Evolutionary conservation across 768 basidiomycete genomes (phyloP).

Genomic region (Pholiota molesta): DNA sequence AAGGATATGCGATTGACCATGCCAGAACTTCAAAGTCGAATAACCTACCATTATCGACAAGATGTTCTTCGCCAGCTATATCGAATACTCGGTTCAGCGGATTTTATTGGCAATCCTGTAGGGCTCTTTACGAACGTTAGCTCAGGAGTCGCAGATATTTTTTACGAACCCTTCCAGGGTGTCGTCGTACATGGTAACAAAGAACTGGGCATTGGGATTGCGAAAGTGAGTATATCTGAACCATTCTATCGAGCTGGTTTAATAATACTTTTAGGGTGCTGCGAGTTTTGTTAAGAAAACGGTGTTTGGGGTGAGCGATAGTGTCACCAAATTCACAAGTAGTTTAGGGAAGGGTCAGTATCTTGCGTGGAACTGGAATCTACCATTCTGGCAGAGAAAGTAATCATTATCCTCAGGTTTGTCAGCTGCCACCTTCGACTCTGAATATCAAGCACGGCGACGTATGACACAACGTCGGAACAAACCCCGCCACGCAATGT

Average conservation of each 20-base stretch:
- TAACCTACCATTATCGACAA: conserved; percentile 91
- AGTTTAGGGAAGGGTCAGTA: conserved; percentile 89
- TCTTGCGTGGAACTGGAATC: background rate
- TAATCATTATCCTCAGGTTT: conserved; percentile 54
- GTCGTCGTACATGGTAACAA: conserved; percentile 96
- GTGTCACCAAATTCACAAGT: conserved; percentile 97
- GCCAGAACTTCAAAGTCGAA: conserved; percentile 82
- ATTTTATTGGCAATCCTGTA: conserved; percentile 95
- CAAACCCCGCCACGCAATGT: conserved; percentile 96
- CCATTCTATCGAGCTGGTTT: background rate
- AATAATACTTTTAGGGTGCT: conserved; percentile 64
- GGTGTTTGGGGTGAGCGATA: conserved; percentile 94
- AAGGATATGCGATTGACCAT: conserved; percentile 91
- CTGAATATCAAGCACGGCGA: conserved; percentile 90
- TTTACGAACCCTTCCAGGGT: conserved; percentile 97
- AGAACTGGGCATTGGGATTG: conserved; percentile 92
- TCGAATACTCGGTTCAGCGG: conserved; percentile 96
- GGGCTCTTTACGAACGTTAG: conserved; percentile 98
- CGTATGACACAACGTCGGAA: conserved; percentile 90
- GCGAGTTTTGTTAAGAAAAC: conserved; percentile 99
- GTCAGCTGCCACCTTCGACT: conserved; percentile 95
- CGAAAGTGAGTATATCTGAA: conserved; percentile 59
- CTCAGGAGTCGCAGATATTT: conserved; percentile 96
- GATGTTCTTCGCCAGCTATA: conserved; percentile 94
- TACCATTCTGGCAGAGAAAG: background rate